Conservation (phyloP, 371 early-diverging fungal species). For the Capniomyces stellatus region DNA sequence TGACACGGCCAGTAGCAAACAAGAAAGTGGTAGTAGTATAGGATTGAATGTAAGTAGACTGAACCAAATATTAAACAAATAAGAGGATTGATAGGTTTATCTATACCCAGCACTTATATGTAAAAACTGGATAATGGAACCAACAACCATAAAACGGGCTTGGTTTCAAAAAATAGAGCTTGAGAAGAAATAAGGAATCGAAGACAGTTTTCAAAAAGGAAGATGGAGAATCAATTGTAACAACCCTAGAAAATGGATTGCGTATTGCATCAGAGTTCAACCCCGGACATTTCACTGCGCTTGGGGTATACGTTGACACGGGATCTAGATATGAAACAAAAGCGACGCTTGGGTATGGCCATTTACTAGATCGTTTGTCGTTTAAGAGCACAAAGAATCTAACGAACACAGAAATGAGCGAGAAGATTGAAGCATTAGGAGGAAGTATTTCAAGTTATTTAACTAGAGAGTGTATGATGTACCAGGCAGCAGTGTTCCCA, state of each 20-base stretch:
- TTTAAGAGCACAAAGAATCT: slow-evolving; percentile 63
- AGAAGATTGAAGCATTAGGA: slow-evolving; percentile 65
- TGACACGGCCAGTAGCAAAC: no score
- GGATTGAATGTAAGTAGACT: no score
- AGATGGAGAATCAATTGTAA: slow-evolving; percentile 29
- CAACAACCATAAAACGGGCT: no score
- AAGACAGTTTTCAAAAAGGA: no score
- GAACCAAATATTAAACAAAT: no score
- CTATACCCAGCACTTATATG: no score
- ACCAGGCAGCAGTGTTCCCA: slow-evolving; percentile 77
- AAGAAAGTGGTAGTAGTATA: no score
- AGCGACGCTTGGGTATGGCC: slow-evolving; percentile 50
- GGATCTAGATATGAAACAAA: slow-evolving; percentile 73
- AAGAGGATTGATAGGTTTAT: no score
- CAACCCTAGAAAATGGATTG: slow-evolving; percentile 72
- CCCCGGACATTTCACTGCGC: slow-evolving; percentile 74
- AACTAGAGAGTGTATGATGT: slow-evolving; percentile 86
- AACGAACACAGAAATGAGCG: slow-evolving; percentile 47
- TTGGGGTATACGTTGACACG: slow-evolving; percentile 78
- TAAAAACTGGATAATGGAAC: no score
- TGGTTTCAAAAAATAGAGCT: no score
- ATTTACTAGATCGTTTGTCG: slow-evolving; percentile 75
- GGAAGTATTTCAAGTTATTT: slow-evolving; percentile 79
- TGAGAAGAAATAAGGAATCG: no score
- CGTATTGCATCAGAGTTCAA: slow-evolving; percentile 57